Evolutionary conservation across 2,329 filamentous ascomycete genomes (phyloP).

Genomic region (Monilinia fructigena): DNA sequence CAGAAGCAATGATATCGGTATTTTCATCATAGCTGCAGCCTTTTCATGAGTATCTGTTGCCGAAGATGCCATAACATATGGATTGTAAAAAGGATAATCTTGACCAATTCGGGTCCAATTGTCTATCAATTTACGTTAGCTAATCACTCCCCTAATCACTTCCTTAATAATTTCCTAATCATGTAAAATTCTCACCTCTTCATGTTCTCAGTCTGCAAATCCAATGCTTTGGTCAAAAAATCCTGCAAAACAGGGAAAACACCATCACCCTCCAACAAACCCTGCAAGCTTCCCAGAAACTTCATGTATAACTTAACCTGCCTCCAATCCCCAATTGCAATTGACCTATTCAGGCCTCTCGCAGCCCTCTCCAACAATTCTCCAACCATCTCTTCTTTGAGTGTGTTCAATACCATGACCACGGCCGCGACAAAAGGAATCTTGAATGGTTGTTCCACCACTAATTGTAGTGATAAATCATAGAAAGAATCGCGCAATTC

Average conservation of each 20-base stretch:
- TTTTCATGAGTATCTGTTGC: constrained; percentile 69
- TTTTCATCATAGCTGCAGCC: constrained; percentile 82
- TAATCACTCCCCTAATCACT: constrained; percentile 24
- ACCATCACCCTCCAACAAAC: constrained; percentile 77
- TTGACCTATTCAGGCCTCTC: constrained; percentile 61
- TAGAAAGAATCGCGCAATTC: constrained; percentile 72
- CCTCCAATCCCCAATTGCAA: constrained; percentile 78
- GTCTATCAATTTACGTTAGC: constrained; percentile 45
- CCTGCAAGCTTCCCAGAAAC: constrained; percentile 83
- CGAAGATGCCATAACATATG: constrained; percentile 78
- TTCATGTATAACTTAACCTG: constrained; percentile 88
- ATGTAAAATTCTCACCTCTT: constrained; percentile 67
- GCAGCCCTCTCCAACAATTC: constrained; percentile 67
- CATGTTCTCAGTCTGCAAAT: constrained; percentile 87
- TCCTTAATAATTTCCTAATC: neutral
- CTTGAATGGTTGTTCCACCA: constrained; percentile 91
- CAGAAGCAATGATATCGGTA: constrained; percentile 90
- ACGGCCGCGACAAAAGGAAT: constrained; percentile 91
- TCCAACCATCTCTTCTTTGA: constrained; percentile 71
- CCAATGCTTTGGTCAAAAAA: constrained; percentile 86
- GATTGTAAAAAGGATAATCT: constrained; percentile 92
- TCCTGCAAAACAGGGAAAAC: constrained; percentile 83
- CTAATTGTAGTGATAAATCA: constrained; percentile 71
- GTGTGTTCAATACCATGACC: constrained; percentile 73
- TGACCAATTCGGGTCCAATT: constrained; percentile 82